Base-by-base conservation (phyloP, 441 rosid species). In the Dalechampia spathulata region DNA sequence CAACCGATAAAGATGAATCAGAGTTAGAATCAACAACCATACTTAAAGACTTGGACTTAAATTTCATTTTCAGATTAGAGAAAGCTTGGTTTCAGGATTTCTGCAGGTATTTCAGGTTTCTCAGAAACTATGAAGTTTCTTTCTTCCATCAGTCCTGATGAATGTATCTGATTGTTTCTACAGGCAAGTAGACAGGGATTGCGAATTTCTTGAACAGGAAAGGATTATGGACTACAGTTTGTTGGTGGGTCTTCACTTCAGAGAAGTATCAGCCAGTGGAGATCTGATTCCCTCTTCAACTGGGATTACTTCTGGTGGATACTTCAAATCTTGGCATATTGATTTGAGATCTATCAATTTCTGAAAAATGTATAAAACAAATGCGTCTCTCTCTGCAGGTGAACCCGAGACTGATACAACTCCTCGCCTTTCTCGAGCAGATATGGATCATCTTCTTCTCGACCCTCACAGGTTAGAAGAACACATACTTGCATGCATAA, bases 211-310 rank as follows among this genome's bases (percentile, higher is more conserved):
- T 75, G 95, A 91, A 75, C 81, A 87, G 16, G 95, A 81, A 73
- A 75, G 85, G 47, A 88, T 91, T 38, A 91, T 91, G 96, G 96
- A 91, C 70, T 91, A 91, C 30, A 91, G 98, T 72, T 93, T 91
- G n/a, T 49, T 90, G 63, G 67, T 90, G 40, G 98, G 98, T 41
- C 71, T 90, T 62, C 98, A 90, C 69, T 90, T 90, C 69, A 83
- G 87, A 2, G 94, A 85, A 60, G 88, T 85, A 63, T 79, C 50
- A 66, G 76, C 83, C 0, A 78, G 79, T 44, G 95, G 83, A 65
- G 82, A 85, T 55, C 75, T 77, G 82, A 86, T 85, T 17, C 68
- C 75, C 53, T 87, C 91, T 10, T 89, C 91, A 44, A 70, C 56
- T 21, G 71, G 60, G 46, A 30, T 68, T 61, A 58, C 67, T 59